phyloP scores from a whole-genome alignment of 176 grass and related monocot species.

The Puccinellia tenuiflora region DNA sequence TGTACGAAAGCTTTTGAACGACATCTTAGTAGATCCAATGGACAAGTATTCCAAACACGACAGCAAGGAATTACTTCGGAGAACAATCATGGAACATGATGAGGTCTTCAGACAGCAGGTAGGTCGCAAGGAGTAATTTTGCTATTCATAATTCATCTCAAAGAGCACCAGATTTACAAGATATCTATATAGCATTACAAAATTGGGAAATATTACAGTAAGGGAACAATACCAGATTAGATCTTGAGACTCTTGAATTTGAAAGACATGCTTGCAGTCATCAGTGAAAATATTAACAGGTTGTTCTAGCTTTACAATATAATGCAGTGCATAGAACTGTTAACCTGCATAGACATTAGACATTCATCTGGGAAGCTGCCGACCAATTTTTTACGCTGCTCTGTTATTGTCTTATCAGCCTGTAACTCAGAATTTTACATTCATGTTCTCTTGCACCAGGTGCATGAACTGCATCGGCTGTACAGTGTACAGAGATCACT shows the following conservation, averaged over 20 bases:
- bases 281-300: background rate
- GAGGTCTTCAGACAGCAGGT: constrained; percentile 86
- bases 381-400: background rate
- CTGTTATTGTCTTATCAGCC: background rate
- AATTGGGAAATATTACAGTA: background rate
- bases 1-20: constrained; percentile 14
- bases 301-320: background rate
- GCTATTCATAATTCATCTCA: background rate
- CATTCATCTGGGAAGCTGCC: constrained; percentile 7
- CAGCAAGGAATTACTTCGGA: constrained; percentile 54
- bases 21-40: constrained; percentile 39
- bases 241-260: background rate
- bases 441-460: constrained; percentile 40
- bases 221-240: background rate
- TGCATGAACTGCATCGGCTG: constrained; percentile 68
- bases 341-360: constrained; percentile 9
- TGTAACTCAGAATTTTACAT: background rate
- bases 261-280: background rate
- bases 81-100: constrained; percentile 69
- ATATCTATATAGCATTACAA: background rate
- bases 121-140: constrained; percentile 39
- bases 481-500: constrained; percentile 68
- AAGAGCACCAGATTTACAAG: background rate
- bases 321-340: background rate
- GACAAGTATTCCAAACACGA: constrained; percentile 31